phyloP scores from a whole-genome alignment of 2,329 filamentous ascomycete genomes.

The Curvularia verruculosa region DNA sequence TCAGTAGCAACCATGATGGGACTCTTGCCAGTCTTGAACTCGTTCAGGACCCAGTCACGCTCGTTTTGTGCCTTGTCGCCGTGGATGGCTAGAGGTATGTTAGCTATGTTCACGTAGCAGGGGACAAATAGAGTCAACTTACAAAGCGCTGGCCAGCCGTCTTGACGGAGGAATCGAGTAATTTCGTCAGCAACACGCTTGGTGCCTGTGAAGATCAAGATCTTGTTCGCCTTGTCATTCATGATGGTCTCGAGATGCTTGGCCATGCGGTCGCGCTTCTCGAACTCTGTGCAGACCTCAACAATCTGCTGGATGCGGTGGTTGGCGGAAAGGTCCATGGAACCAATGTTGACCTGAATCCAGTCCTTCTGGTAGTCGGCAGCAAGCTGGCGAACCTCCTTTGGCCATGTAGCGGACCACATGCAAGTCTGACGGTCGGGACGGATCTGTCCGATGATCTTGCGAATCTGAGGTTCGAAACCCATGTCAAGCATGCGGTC shows the following conservation, averaged over 20 bases:
- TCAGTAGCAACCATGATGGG: conserved; percentile 99
- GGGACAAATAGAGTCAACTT: conserved; percentile 55
- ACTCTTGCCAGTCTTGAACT: conserved; percentile 99
- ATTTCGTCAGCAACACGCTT: conserved; percentile 98
- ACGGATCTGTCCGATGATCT: conserved; percentile 96
- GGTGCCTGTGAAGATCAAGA: conserved; percentile 85
- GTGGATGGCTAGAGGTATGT: conserved; percentile 76
- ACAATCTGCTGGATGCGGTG: conserved; percentile 98
- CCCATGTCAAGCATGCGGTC: conserved; percentile 99
- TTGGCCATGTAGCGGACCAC: conserved; percentile 99
- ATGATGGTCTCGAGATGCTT: conserved; percentile 98
- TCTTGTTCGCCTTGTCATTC: conserved; percentile 95
- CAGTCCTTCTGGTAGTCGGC: conserved; percentile 91
- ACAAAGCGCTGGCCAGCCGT: conserved; percentile 97
- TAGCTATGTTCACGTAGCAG: conserved; percentile 40
- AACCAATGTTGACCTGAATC: conserved; percentile 98
- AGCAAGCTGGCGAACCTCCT: conserved; percentile 93
- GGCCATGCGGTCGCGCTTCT: conserved; percentile 97
- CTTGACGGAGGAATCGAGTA: conserved; percentile 93
- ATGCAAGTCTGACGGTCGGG: conserved; percentile 99
- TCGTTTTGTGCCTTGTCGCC: conserved; percentile 99
- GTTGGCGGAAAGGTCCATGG: conserved; percentile 94
- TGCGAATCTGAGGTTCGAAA: conserved; percentile 99
- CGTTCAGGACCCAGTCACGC: conserved; percentile 98
- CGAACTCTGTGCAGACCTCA: conserved; percentile 92